Percentiles rank a stretch among this genome's conserved stretches.
These are phyloP conservation scores for Macrolepiota albuminosa DNA, from an alignment of 768 basidiomycete genomes.

Conservation along the genomic window DNA sequence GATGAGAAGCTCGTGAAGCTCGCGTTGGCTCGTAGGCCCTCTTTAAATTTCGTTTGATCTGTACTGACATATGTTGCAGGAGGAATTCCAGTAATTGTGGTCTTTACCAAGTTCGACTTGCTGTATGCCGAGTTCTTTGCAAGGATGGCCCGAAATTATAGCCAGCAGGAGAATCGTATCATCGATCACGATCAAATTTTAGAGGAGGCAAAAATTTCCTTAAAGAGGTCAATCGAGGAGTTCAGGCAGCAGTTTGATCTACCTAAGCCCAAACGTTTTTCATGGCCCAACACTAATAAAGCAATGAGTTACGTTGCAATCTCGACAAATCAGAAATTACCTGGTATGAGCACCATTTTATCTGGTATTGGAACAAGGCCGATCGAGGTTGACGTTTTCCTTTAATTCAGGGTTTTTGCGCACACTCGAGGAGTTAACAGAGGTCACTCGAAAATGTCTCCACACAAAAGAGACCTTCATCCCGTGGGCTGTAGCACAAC, in stretches of 20 bases:
- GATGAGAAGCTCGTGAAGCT: background rate
- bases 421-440: background rate
- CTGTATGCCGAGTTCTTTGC: background rate
- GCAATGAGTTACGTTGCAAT: background rate
- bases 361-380: background rate
- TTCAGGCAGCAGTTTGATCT: background rate
- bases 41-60: background rate
- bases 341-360: background rate
- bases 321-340: background rate
- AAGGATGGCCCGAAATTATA: background rate
- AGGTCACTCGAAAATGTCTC: background rate
- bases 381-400: background rate
- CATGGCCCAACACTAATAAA: background rate
- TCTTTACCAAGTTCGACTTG: background rate
- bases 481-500: constrained; percentile 6
- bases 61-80: background rate
- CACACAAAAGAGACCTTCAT: constrained; percentile 1
- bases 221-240: background rate
- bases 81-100: background rate
- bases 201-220: background rate
- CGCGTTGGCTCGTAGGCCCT: background rate
- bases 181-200: background rate
- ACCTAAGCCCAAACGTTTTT: background rate
- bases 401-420: background rate
- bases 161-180: background rate